phyloP scores from a whole-genome alignment of 1,284 basidiomycete species.

The Macrocystidia cucumis region DNA sequence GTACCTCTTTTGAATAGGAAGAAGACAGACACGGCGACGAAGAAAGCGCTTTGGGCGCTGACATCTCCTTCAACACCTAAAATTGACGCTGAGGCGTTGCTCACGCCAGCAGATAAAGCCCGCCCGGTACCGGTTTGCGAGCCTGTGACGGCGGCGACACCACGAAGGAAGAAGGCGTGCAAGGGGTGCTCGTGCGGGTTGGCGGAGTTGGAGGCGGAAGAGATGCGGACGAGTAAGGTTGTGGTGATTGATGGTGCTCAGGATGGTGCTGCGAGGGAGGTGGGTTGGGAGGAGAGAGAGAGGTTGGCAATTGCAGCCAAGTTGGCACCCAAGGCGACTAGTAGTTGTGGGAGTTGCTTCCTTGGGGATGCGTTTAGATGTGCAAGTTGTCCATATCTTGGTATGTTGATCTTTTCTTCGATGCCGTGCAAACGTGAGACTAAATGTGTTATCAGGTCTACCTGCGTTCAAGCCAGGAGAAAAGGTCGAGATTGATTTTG shows the following conservation, averaged over 20 bases:
- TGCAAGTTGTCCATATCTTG: conserved; percentile 91
- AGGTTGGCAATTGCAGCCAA: conserved; percentile 56
- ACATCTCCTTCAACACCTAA: conserved; percentile 49
- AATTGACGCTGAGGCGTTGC: conserved; percentile 72
- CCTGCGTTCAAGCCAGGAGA: conserved; percentile 98
- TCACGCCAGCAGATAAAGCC: conserved; percentile 66
- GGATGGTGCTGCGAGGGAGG: conserved; percentile 50
- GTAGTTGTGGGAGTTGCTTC: conserved; percentile 97
- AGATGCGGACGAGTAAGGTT: conserved; percentile 50
- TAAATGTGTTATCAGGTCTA: conserved; percentile 49
- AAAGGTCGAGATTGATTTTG: conserved; percentile 86
- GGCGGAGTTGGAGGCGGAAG: conserved; percentile 86
- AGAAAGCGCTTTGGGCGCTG: conserved; percentile 76
- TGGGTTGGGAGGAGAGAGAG: conserved; percentile 58
- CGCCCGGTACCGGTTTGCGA: conserved; percentile 65
- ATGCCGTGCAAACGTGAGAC: conserved; percentile 5
- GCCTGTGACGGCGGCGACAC: conserved; percentile 40
- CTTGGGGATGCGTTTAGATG: conserved; percentile 97
- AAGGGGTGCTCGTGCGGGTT: conserved; percentile 92
- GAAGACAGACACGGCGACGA: conserved; percentile 57
- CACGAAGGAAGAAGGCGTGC: conserved; percentile 83
- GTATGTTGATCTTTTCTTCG: conserved; percentile 38
- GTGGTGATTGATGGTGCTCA: conserved; percentile 60
- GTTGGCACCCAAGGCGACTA: conserved; percentile 78
- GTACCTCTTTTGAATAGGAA: conserved; percentile 41